Evolutionary conservation across 75 land plant species (phyloP).

Genomic region (Ceratopteris richardii): DNA sequence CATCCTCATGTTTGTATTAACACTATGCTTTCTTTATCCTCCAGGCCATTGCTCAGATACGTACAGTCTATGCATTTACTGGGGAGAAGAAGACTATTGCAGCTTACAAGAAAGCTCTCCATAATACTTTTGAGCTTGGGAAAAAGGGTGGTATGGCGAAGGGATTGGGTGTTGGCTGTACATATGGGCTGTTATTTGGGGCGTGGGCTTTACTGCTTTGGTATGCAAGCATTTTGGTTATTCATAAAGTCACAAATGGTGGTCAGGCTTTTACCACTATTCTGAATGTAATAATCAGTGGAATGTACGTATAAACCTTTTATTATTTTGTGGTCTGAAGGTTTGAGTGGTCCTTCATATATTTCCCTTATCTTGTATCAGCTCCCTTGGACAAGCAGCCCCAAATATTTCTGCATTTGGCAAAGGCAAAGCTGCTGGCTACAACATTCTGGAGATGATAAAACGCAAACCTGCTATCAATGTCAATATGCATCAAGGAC

Average conservation of each 20-base stretch:
- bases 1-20: too few species aligned
- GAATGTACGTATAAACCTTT: constrained; percentile 41
- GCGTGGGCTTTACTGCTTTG: constrained; percentile 71
- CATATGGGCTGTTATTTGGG: constrained; percentile 40
- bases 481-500: constrained; percentile 24
- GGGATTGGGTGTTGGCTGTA: constrained; percentile 60
- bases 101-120: constrained; percentile 35
- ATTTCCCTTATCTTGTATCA: constrained; percentile 13
- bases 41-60: constrained; percentile 60
- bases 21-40: background rate
- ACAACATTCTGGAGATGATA: constrained; percentile 42
- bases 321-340: too few species aligned
- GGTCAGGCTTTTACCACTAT: constrained; percentile 80
- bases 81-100: constrained; percentile 52
- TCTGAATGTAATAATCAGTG: constrained; percentile 54
- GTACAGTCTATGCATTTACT: constrained; percentile 55
- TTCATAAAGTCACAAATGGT: constrained; percentile 48
- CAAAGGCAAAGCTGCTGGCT: constrained; percentile 55
- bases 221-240: constrained; percentile 60
- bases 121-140: constrained; percentile 37
- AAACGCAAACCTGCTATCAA: constrained; percentile 21
- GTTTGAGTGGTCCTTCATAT: too few species aligned
- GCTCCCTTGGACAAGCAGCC: constrained; percentile 66
- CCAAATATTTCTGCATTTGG: constrained; percentile 53
- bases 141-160: constrained; percentile 49